phyloP scores from a whole-genome alignment of 441 rosid species.

The Pelargonium myrrhifolium region DNA sequence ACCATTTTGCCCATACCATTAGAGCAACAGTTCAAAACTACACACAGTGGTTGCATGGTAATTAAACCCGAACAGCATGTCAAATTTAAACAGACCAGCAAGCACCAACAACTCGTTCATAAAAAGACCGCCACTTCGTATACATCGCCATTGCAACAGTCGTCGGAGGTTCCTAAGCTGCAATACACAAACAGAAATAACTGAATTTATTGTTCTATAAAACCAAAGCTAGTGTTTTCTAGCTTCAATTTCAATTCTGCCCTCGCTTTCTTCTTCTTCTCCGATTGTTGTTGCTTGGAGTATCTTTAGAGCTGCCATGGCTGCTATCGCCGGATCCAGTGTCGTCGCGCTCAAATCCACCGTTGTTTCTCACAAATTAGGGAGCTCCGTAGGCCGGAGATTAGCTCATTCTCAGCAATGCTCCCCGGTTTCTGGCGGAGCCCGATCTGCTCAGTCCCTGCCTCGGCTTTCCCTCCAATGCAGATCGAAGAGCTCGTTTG shows the following conservation, averaged over 20 bases:
- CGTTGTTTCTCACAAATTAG: constrained; percentile 20
- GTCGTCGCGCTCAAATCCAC: constrained; percentile 36
- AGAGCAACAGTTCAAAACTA: too few species aligned
- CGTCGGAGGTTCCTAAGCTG: neutral
- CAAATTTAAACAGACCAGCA: too few species aligned
- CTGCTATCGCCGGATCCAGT: constrained; percentile 58
- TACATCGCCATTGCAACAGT: neutral
- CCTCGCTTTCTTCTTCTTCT: neutral
- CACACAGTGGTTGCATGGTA: too few species aligned
- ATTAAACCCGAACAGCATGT: too few species aligned
- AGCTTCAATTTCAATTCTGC: neutral
- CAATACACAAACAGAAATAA: neutral
- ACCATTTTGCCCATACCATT: too few species aligned
- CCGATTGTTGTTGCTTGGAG: neutral
- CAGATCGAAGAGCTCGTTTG: constrained; percentile 31
- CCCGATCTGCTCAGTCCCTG: constrained; percentile 25
- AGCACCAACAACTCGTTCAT: too few species aligned
- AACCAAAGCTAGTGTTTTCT: neutral
- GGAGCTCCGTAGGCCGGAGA: constrained; percentile 26
- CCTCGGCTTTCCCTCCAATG: constrained; percentile 31
- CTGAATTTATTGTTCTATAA: neutral
- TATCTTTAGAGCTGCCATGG: constrained; percentile 33
- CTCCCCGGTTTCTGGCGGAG: constrained; percentile 28
- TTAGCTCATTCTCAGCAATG: constrained; percentile 31
- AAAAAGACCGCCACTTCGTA: neutral